Percentiles rank a stretch among this genome's conserved stretches.
phyloP scores from a whole-genome alignment of 2,329 filamentous ascomycete genomes.

The Penicillium sp. region DNA sequence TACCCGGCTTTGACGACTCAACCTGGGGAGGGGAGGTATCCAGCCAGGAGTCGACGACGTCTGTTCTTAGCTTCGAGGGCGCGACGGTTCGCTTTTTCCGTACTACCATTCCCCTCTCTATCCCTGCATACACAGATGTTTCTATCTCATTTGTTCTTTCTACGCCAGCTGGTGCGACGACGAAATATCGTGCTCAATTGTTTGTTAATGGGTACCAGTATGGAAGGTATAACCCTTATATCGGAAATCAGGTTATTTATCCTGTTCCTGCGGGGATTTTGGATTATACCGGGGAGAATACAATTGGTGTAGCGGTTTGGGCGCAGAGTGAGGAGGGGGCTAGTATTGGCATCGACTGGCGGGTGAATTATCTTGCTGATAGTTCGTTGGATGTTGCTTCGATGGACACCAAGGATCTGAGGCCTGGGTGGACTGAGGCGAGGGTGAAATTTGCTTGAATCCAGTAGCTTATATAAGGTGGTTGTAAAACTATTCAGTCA shows the following conservation, averaged over 20 bases:
- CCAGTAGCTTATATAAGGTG: too few species aligned
- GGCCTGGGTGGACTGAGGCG: conserved; percentile 51
- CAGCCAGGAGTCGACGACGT: conserved; percentile 15
- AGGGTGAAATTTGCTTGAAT: conserved; percentile 37
- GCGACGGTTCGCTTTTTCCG: conserved; percentile 59
- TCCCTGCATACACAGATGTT: conserved; percentile 55
- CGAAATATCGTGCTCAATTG: conserved; percentile 53
- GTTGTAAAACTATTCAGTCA: too few species aligned
- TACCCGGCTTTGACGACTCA: conserved; percentile 55
- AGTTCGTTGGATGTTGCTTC: conserved; percentile 51
- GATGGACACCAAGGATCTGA: conserved; percentile 50
- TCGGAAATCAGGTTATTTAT: conserved; percentile 61
- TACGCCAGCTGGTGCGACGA: conserved; percentile 38
- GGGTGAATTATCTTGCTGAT: conserved; percentile 53
- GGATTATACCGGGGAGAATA: conserved; percentile 59
- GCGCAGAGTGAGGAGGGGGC: conserved; percentile 55
- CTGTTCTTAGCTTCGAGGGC: conserved; percentile 44
- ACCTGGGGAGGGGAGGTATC: conserved; percentile 42
- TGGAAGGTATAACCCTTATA: conserved; percentile 58
- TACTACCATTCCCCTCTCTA: conserved; percentile 50
- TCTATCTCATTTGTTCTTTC: conserved; percentile 56
- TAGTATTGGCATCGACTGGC: conserved; percentile 51
- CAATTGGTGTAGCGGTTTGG: conserved; percentile 59
- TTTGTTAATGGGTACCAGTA: conserved; percentile 68
- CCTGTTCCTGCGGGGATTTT: conserved; percentile 60